Evolutionary conservation across 2,329 filamentous ascomycete species (phyloP), one percentile per base, ranked within the genome.

Genomic region (Alternaria triticina): DNA sequence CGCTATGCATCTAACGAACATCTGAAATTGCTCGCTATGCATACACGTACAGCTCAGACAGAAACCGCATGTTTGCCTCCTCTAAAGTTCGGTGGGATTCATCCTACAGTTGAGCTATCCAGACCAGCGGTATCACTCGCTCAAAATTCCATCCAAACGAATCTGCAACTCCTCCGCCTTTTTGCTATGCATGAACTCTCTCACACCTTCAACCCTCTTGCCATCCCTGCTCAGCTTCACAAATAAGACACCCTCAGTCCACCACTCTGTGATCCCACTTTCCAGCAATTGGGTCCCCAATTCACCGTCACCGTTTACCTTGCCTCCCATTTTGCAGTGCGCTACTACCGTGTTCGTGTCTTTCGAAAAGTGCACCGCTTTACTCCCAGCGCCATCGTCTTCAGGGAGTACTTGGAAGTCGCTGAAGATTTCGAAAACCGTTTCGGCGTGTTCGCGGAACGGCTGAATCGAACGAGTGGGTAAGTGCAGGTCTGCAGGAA

Each of bases 101-200:
- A 17, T 40, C 36, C 5, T 40, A 40, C 36, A 17, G n/a, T 40
- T 17, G 4, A 40, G 36, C 10, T 17, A 40, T n/a, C 36, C 25
- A 17, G 33, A 36, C 33, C 33, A 36, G 3, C 11, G 15, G 11
- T n/a, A 6, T 61, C 54, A 68, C 36, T 59, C 43, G n/a, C 56
- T 63, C 64, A 81, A 74, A 50, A 75, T 79, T 62, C 80, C 77
- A 46, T 73, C 65, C 61, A 83, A 75, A 70, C 82, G 81, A 70
- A 70, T 66, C 65, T 72, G 71, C 66, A 79, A 68, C 70, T 76
- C 72, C 58, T 72, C 71, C 50, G 75, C 76, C 64, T 75, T 79
- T 23, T 64, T 71, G 47, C 80, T 82, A 62, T 84, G 78, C 55
- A 83, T 80, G 70, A 84, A 83, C 74, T 85, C 75, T 51, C 65